phyloP scores from a whole-genome alignment of 1,284 basidiomycete species.

The Ceratobasidium theobromae region DNA sequence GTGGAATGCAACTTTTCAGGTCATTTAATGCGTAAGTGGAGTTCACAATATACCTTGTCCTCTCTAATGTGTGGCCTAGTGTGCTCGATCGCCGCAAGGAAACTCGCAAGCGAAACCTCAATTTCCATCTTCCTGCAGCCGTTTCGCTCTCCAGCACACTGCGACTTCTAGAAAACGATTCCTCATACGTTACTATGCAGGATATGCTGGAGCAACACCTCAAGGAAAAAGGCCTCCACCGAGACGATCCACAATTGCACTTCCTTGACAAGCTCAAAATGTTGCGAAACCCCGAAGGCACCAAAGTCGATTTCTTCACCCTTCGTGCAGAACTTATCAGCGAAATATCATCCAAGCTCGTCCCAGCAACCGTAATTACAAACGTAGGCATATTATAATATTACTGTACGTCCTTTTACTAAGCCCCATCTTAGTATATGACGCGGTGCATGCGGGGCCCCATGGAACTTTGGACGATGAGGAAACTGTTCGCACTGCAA shows the following conservation, averaged over 20 bases:
- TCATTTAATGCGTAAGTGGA: slow-evolving; percentile 82
- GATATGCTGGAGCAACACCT: slow-evolving; percentile 95
- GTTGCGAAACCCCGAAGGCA: slow-evolving; percentile 29
- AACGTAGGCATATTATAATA: slow-evolving; percentile 58
- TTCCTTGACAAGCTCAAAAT: slow-evolving; percentile 77
- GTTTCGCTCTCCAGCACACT: slow-evolving; percentile 84
- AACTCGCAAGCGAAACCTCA: slow-evolving; percentile 86
- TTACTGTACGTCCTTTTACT: slow-evolving; percentile 15
- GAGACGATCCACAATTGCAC: slow-evolving; percentile 86
- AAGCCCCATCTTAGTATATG: slow-evolving; percentile 70
- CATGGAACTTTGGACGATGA: slow-evolving; percentile 92
- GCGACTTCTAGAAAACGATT: slow-evolving; percentile 88
- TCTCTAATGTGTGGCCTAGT: slow-evolving; percentile 50
- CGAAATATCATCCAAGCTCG: slow-evolving; percentile 85
- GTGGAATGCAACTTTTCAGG: slow-evolving; percentile 88
- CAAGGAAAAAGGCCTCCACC: slow-evolving; percentile 70
- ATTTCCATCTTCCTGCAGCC: slow-evolving; percentile 88
- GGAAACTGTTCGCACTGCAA: slow-evolving; percentile 95
- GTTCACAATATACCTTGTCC: not conserved
- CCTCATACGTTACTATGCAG: slow-evolving; percentile 86
- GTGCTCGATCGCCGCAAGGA: slow-evolving; percentile 88
- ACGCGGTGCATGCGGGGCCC: slow-evolving; percentile 81
- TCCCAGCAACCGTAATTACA: slow-evolving; percentile 86
- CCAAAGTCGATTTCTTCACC: slow-evolving; percentile 67
- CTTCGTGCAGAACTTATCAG: slow-evolving; percentile 89